Conservation (phyloP, 805 yeast genomes). For the Candida pseudoglaebosa region DNA sequence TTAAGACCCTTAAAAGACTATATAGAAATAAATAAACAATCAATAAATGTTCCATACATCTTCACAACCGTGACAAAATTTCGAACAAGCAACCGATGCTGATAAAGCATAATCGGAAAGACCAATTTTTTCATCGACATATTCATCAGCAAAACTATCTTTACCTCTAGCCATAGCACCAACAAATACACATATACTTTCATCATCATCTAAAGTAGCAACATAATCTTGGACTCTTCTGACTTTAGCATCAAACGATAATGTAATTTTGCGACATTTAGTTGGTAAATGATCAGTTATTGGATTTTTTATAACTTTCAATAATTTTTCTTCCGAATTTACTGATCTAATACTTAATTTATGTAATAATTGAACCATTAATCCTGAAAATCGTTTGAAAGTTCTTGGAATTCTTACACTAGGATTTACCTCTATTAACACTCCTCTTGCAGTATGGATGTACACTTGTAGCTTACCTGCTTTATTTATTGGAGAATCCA, state of each 20-base stretch:
- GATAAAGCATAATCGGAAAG: constrained; percentile 92
- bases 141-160: constrained; percentile 96
- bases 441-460: constrained; percentile 93
- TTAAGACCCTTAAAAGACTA: constrained; percentile 1
- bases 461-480: constrained; percentile 96
- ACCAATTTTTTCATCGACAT: constrained; percentile 93
- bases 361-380: constrained; percentile 95
- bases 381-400: constrained; percentile 93
- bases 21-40: constrained; percentile 1
- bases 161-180: constrained; percentile 99
- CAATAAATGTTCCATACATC: constrained; percentile 88
- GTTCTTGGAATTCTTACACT: constrained; percentile 97
- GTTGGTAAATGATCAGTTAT: constrained; percentile 95
- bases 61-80: constrained; percentile 98
- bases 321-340: constrained; percentile 88
- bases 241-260: constrained; percentile 88
- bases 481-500: constrained; percentile 97
- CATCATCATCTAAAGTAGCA: constrained; percentile 72
- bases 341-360: constrained; percentile 90
- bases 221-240: constrained; percentile 87
- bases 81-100: constrained; percentile 97
- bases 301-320: constrained; percentile 94
- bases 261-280: constrained; percentile 88
- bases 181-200: constrained; percentile 94
- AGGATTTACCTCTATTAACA: constrained; percentile 92